These are phyloP conservation scores for Cystobasidium slooffiae DNA, from an alignment of 1,284 basidiomycete species.

Conservation along the genomic window DNA sequence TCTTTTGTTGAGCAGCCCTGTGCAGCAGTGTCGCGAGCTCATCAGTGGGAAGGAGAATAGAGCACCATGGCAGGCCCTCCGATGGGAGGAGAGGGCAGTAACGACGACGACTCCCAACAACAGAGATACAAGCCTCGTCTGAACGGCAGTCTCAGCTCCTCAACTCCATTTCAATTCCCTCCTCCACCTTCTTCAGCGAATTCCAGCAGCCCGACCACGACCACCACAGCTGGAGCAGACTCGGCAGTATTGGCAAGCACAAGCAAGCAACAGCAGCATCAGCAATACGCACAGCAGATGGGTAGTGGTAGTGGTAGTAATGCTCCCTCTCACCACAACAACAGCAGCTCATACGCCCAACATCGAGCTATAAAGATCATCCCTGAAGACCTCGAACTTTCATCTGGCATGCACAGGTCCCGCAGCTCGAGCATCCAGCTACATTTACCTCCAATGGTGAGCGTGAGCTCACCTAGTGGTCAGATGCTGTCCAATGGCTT, in stretches of 20 bases:
- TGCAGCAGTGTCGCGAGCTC: slow-evolving; percentile 1
- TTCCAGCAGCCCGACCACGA: too few species aligned
- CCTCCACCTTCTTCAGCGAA: background rate
- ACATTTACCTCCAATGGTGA: slow-evolving; percentile 25
- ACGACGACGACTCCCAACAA: background rate
- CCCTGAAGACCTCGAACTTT: slow-evolving; percentile 39
- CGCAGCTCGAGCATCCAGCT: slow-evolving; percentile 39
- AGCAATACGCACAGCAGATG: background rate
- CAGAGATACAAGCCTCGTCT: slow-evolving; percentile 1
- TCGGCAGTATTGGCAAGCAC: background rate
- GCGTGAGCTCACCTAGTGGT: slow-evolving; percentile 1
- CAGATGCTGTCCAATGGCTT: background rate
- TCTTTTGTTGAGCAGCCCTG: background rate
- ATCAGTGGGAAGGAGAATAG: background rate
- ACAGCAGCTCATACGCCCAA: background rate
- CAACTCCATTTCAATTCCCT: background rate
- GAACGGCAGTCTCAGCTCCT: background rate
- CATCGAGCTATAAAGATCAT: slow-evolving; percentile 43
- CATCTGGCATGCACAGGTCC: slow-evolving; percentile 31
- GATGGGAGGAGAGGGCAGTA: background rate
- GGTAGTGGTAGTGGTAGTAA: background rate
- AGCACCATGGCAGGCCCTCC: background rate
- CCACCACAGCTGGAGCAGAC: slow-evolving; percentile 13
- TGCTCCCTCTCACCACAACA: background rate
- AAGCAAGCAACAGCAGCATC: background rate